phyloP scores from a whole-genome alignment of 2,329 filamentous ascomycete genomes.

The Alternaria metachromatica region DNA sequence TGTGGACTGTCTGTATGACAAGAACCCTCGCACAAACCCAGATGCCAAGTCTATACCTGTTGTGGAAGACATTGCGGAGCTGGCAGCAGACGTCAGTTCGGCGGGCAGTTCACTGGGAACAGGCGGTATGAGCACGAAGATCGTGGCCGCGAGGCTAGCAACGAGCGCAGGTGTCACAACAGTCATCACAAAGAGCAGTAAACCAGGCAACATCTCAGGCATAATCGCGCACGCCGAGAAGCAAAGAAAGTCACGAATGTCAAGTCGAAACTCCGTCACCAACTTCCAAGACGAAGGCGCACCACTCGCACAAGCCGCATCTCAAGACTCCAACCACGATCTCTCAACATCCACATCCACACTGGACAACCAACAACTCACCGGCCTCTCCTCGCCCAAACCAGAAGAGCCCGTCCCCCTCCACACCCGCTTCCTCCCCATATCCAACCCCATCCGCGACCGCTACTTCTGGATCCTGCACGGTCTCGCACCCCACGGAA shows the following conservation, averaged over 20 bases:
- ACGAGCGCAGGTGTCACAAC: slow-evolving; percentile 96
- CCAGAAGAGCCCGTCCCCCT: slow-evolving; percentile 59
- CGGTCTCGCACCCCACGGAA: slow-evolving; percentile 87
- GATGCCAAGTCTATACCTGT: slow-evolving; percentile 91
- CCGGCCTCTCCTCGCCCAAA: slow-evolving; percentile 26
- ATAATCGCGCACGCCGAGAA: slow-evolving; percentile 84
- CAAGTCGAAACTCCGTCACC: slow-evolving; percentile 36
- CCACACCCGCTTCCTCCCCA: slow-evolving; percentile 92
- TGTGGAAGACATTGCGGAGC: slow-evolving; percentile 82
- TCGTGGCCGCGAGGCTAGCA: slow-evolving; percentile 87
- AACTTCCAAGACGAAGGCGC: slow-evolving; percentile 40
- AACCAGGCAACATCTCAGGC: slow-evolving; percentile 85
- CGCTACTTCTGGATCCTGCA: slow-evolving; percentile 78
- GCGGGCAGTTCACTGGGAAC: slow-evolving; percentile 89
- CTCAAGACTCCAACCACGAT: slow-evolving; percentile 26
- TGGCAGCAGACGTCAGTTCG: slow-evolving; percentile 89
- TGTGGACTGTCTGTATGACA: slow-evolving; percentile 96
- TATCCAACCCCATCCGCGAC: slow-evolving; percentile 14
- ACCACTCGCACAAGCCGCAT: slow-evolving; percentile 28
- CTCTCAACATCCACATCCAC: slow-evolving; percentile 32
- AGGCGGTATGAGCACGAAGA: slow-evolving; percentile 97
- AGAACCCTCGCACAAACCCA: slow-evolving; percentile 85
- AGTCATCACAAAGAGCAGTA: slow-evolving; percentile 92
- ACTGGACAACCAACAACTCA: slow-evolving; percentile 39
- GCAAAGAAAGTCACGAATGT: slow-evolving; percentile 53